These are phyloP conservation scores for Alloascoidea africana DNA, from an alignment of 805 yeast genomes.

Conservation along the genomic window DNA sequence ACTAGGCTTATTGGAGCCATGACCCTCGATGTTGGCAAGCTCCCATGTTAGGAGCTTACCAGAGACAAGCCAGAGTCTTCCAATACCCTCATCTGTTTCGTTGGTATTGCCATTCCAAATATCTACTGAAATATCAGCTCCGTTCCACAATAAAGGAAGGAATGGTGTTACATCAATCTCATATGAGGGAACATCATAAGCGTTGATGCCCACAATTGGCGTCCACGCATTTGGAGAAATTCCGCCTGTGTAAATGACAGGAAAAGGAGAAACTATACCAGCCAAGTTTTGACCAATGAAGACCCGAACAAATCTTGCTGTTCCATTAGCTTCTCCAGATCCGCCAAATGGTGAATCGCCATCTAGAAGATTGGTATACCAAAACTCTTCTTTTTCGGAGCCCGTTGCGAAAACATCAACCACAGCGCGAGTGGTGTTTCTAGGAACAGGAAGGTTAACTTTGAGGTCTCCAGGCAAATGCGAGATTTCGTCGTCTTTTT, in stretches of 20 bases:
- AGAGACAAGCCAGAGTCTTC: slow-evolving; percentile 17
- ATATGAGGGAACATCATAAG: slow-evolving; percentile 61
- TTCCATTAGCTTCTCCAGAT: too few species aligned
- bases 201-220: slow-evolving; percentile 58
- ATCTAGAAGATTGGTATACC: slow-evolving; percentile 77
- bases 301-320: slow-evolving; percentile 51
- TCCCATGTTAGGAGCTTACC: slow-evolving; percentile 18
- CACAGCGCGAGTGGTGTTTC: slow-evolving; percentile 42
- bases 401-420: slow-evolving; percentile 56
- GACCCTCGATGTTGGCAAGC: slow-evolving; percentile 11
- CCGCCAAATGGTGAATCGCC: too few species aligned
- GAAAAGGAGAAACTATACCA: slow-evolving; percentile 51
- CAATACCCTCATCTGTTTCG: slow-evolving; percentile 6
- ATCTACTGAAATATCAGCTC: slow-evolving; percentile 28
- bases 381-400: slow-evolving; percentile 69
- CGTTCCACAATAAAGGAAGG: slow-evolving; percentile 52
- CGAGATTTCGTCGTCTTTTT: too few species aligned
- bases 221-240: slow-evolving; percentile 69
- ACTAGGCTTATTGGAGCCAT: too few species aligned
- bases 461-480: too few species aligned
- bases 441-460: slow-evolving; percentile 28
- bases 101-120: slow-evolving; percentile 28
- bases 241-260: slow-evolving; percentile 71
- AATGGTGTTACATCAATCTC: slow-evolving; percentile 58
- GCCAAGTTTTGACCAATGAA: slow-evolving; percentile 43